Base-by-base conservation (phyloP, 2,329 filamentous ascomycete genomes). In the Hypoxylon sp. region DNA sequence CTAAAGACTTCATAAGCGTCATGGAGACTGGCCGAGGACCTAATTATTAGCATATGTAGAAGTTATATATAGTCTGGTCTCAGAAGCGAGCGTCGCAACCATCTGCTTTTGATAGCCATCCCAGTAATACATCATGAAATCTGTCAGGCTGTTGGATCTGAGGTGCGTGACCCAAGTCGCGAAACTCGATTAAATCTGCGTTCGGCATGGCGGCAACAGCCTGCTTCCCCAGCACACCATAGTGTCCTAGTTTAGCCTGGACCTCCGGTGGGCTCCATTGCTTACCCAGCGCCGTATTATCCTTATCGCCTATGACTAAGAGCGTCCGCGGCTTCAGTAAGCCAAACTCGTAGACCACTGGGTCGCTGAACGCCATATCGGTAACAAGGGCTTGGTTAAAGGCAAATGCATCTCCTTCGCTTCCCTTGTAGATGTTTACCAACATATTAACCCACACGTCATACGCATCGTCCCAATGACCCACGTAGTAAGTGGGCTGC, bases 391-490 rank as follows among this genome's bases (percentile, higher is more conserved):
- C 86, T 78, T 85, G 83, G 69, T 83, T 81, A 58, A 75, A 82
- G 14, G 83, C 78, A 65, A 83, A 87, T 34, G 77, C 75, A 23
- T 77, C 73, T 32, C 80, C 81, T 68, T 81, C 66, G 28, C 79
- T 78, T 5, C 84, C 82, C 58, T 80, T 69, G 77, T 88, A 88
- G 55, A 87, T 79, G 60, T 83, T 82, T 63, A 82, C 79, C 14
- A 86, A 80, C 86, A 88, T 87, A 46, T 82, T 80, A 53, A 86
- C 85, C 85, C 85, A 87, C 11, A 81, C 76, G 67, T 87, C 85
- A 75, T 87, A 88, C 9, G 78, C 77, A 1, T 78, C 72, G 43
- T 80, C 75, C 86, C 86, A 87, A 19, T 80, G 77, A 43, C 80
- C 80, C 2, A 81, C 79, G 72, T 86, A 86, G 75, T 86, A 86